Evolutionary conservation across 495 filamentous ascomycete species (phyloP), one percentile per base, ranked within the genome.

Genomic region (Penicillium manginii): DNA sequence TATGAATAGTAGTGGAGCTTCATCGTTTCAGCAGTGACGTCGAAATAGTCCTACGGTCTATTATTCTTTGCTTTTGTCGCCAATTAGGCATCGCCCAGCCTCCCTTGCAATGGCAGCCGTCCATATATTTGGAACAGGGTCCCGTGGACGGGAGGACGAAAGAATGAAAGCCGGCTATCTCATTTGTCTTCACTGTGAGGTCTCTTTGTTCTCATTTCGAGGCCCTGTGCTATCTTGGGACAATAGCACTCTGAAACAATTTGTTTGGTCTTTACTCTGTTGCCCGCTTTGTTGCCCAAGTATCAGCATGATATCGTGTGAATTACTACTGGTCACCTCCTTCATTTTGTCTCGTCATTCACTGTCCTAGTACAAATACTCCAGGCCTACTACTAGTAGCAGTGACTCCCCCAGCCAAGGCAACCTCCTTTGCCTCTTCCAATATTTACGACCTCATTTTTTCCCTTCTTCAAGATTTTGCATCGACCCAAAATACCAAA

Each of bases 91-190:
- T 57, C 21, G 50, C 33, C 10, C 23, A 32, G 37, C 45, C 50
- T 55, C 17, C 22, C 17, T 48, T 33, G 23, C 35, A n/a, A 55
- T 54, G 40, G 19, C 23, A 17, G 32, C 9, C 4, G 45, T 11
- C 50, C 55, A 42, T 63, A 63, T 61, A 68, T 63, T 50, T 68
- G 63, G 45, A 47, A 63, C 66, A 23, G 23, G 17, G 18, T 47
- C 47, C 54, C 53, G n/a, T 52, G 23, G 19, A n/a, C 18, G 40
- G 15, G 45, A 15, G 39, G 49, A 18, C 17, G 18, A 21, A 21
- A 26, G 26, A 32, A 32, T 12, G 22, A 29, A 29, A 29, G 33
- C 22, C 37, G 17, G 29, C 42, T 42, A 7, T 45, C 42, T 35
- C 35, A 35, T 55, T 51, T 50, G 29, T 62, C 45, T 52, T 42